These are phyloP conservation scores for Alternaria viburni DNA, from an alignment of 2,329 filamentous ascomycete species.

Conservation along the genomic window DNA sequence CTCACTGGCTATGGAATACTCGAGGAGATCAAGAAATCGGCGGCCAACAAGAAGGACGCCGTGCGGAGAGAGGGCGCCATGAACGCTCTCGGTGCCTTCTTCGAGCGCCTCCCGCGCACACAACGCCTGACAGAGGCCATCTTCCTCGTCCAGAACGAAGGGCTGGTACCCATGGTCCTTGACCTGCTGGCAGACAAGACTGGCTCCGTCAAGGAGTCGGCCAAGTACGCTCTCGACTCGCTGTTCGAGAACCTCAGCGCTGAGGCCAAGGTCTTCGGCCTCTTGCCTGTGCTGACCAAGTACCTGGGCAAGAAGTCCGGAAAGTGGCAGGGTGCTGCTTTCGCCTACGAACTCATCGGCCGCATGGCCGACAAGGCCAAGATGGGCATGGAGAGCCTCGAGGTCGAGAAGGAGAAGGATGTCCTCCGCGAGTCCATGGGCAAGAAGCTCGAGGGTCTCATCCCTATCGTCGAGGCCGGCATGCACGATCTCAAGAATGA, in stretches of 20 bases:
- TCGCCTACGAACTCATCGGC: slow-evolving; percentile 81
- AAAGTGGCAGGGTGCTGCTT: slow-evolving; percentile 97
- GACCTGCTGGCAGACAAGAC: slow-evolving; percentile 92
- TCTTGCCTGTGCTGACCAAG: slow-evolving; percentile 75
- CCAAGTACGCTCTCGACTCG: slow-evolving; percentile 91
- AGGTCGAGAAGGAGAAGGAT: slow-evolving; percentile 87
- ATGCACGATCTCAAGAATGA: slow-evolving; percentile 98
- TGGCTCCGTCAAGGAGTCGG: slow-evolving; percentile 84
- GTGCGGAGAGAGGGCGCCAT: slow-evolving; percentile 87
- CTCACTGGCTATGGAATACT: slow-evolving; percentile 68
- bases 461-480: slow-evolving; percentile 86
- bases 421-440: slow-evolving; percentile 90
- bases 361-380: slow-evolving; percentile 95
- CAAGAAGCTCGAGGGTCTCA: slow-evolving; percentile 81
- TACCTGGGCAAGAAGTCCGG: slow-evolving; percentile 85
- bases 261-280: slow-evolving; percentile 81
- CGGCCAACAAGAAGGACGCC: slow-evolving; percentile 91
- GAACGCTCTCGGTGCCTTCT: slow-evolving; percentile 91
- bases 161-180: slow-evolving; percentile 73
- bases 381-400: slow-evolving; percentile 80
- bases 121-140: slow-evolving; percentile 81
- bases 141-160: slow-evolving; percentile 81
- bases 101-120: slow-evolving; percentile 83
- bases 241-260: slow-evolving; percentile 79
- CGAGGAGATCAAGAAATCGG: slow-evolving; percentile 74